Evolutionary conservation across 768 basidiomycete species (phyloP).

Genomic region (Boletus patriciae): DNA sequence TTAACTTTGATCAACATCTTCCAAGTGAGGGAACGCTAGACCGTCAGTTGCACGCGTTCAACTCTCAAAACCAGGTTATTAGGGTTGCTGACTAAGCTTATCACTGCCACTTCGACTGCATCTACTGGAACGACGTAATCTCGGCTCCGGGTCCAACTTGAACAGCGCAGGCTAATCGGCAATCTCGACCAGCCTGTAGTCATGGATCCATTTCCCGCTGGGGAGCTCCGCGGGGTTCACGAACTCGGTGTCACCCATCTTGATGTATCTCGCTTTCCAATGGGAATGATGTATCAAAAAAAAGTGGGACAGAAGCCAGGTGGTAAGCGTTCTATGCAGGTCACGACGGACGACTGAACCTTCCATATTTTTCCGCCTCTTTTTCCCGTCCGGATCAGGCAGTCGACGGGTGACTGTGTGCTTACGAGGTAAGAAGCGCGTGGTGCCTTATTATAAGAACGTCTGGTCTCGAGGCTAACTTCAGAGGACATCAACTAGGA

Average conservation of each 20-base stretch:
- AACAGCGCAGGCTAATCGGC: slow-evolving; percentile 56
- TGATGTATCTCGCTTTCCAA: slow-evolving; percentile 75
- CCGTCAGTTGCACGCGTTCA: background rate
- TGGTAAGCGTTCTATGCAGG: too few species aligned
- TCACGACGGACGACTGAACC: too few species aligned
- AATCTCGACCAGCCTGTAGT: slow-evolving; percentile 76
- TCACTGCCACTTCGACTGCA: background rate
- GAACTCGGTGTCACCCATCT: slow-evolving; percentile 96
- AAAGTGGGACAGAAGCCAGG: too few species aligned
- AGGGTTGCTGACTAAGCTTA: slow-evolving; percentile 10
- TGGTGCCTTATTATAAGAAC: too few species aligned
- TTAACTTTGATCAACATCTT: slow-evolving; percentile 30
- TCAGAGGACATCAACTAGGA: too few species aligned
- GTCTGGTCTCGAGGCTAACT: too few species aligned
- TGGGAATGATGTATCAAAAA: slow-evolving; percentile 61
- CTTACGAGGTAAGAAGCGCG: too few species aligned
- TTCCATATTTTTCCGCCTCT: too few species aligned
- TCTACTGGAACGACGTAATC: too few species aligned
- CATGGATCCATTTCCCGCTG: slow-evolving; percentile 83
- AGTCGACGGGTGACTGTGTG: too few species aligned
- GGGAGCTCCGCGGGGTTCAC: slow-evolving; percentile 76
- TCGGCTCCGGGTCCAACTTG: too few species aligned
- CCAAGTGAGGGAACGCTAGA: slow-evolving; percentile 3
- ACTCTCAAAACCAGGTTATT: background rate
- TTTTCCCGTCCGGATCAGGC: too few species aligned